phyloP scores from a whole-genome alignment of 1,284 basidiomycete species.

The Irpex sp. region DNA sequence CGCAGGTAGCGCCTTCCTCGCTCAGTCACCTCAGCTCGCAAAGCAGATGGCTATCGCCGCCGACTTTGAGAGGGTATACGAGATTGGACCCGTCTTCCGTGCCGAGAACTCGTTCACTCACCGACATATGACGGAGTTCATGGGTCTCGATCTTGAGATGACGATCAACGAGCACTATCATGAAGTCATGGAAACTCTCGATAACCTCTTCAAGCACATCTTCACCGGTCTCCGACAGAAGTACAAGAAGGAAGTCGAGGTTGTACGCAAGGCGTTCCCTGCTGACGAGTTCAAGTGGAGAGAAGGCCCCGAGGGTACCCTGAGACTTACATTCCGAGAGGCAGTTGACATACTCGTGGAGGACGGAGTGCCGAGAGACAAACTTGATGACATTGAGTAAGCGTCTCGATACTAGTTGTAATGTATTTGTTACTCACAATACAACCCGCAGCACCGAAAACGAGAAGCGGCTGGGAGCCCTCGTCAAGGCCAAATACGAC shows the following conservation, averaged over 20 bases:
- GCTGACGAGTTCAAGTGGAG: slow-evolving; percentile 87
- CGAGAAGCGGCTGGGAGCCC: slow-evolving; percentile 86
- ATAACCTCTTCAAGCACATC: slow-evolving; percentile 77
- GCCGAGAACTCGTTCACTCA: slow-evolving; percentile 98
- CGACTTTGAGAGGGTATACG: slow-evolving; percentile 97
- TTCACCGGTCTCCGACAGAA: slow-evolving; percentile 78
- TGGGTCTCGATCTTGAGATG: slow-evolving; percentile 99
- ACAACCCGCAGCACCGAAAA: slow-evolving; percentile 67
- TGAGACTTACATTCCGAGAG: slow-evolving; percentile 81
- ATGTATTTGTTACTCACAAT: background rate
- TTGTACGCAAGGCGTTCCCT: slow-evolving; percentile 84
- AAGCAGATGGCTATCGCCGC: slow-evolving; percentile 99
- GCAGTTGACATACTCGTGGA: slow-evolving; percentile 83
- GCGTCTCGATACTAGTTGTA: slow-evolving; percentile 17
- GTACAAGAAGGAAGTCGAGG: slow-evolving; percentile 77
- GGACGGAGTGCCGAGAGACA: slow-evolving; percentile 72
- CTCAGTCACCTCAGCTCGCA: slow-evolving; percentile 94
- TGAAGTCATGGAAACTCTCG: slow-evolving; percentile 87
- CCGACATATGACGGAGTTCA: slow-evolving; percentile 98
- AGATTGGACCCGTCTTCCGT: slow-evolving; percentile 95
- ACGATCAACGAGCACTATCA: slow-evolving; percentile 97
- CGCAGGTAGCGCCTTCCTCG: slow-evolving; percentile 85
- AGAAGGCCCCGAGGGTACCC: slow-evolving; percentile 75
- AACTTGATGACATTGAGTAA: slow-evolving; percentile 84
- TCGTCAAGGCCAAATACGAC: slow-evolving; percentile 89